Evolutionary conservation across 176 grass and related monocot species (phyloP).

Genomic region (Zizania latifolia): DNA sequence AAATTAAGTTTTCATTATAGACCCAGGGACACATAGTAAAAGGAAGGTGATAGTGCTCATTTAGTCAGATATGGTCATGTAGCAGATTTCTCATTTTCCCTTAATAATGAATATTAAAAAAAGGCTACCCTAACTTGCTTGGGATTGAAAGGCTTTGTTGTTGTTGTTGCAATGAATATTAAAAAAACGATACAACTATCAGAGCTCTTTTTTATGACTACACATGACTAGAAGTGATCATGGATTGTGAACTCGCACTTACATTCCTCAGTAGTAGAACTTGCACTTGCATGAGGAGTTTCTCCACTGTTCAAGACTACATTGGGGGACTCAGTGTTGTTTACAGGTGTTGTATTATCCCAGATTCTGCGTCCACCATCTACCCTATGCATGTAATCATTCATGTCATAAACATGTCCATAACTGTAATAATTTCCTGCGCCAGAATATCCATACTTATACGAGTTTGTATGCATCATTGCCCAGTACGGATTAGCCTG

Average conservation of each 20-base stretch:
- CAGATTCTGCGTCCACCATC: slow-evolving; percentile 68
- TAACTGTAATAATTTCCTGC: slow-evolving; percentile 74
- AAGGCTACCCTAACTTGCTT: too few species aligned
- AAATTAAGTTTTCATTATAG: background rate
- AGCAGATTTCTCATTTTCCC: background rate
- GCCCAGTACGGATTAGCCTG: slow-evolving; percentile 92
- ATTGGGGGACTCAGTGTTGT: slow-evolving; percentile 39
- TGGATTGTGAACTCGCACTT: slow-evolving; percentile 34
- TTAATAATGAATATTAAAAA: background rate
- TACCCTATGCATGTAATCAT: slow-evolving; percentile 67
- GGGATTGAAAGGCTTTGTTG: too few species aligned
- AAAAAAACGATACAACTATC: background rate
- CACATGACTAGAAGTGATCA: background rate
- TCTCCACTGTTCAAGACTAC: slow-evolving; percentile 36
- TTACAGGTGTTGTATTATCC: slow-evolving; percentile 56
- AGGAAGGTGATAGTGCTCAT: background rate
- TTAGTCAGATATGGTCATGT: background rate
- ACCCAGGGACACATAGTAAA: background rate
- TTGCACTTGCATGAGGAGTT: slow-evolving; percentile 35
- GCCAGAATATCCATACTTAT: slow-evolving; percentile 80
- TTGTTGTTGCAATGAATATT: background rate
- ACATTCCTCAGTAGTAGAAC: slow-evolving; percentile 61
- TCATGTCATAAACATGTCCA: slow-evolving; percentile 58
- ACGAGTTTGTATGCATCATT: slow-evolving; percentile 82
- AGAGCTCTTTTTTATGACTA: background rate